phyloP scores from a whole-genome alignment of 805 yeast species.

The Yarrowia sp. region DNA sequence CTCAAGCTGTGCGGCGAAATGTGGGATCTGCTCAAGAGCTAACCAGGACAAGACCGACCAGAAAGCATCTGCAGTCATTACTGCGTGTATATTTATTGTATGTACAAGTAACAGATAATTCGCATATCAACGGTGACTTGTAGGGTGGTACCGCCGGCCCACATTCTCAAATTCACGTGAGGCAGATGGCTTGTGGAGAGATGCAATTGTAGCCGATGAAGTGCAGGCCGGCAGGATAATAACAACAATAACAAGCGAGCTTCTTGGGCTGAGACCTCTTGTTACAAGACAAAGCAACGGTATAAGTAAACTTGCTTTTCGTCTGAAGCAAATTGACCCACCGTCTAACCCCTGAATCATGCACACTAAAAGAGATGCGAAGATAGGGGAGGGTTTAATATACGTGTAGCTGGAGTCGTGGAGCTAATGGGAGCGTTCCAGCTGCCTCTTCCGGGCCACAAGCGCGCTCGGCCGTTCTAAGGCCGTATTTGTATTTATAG shows the following conservation, averaged over 20 bases:
- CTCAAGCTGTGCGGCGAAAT: constrained; percentile 37
- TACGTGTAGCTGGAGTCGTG: too few relatives aligned
- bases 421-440: background rate
- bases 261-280: too few relatives aligned
- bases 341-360: background rate
- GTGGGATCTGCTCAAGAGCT: constrained; percentile 36
- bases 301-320: too few relatives aligned
- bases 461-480: background rate
- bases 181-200: too few relatives aligned
- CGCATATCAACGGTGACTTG: too few relatives aligned
- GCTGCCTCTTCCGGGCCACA: background rate
- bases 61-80: constrained; percentile 14
- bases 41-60: background rate
- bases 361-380: background rate
- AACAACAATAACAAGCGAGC: background rate
- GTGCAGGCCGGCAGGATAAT: background rate
- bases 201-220: background rate
- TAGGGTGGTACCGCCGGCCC: too few relatives aligned
- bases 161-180: too few relatives aligned
- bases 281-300: too few relatives aligned
- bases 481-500: too few relatives aligned
- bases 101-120: constrained; percentile 18
- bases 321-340: too few relatives aligned
- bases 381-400: background rate
- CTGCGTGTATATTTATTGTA: constrained; percentile 25